Conservation (phyloP, 2,329 filamentous ascomycete species). For the Pseudocercospora crystallina region DNA sequence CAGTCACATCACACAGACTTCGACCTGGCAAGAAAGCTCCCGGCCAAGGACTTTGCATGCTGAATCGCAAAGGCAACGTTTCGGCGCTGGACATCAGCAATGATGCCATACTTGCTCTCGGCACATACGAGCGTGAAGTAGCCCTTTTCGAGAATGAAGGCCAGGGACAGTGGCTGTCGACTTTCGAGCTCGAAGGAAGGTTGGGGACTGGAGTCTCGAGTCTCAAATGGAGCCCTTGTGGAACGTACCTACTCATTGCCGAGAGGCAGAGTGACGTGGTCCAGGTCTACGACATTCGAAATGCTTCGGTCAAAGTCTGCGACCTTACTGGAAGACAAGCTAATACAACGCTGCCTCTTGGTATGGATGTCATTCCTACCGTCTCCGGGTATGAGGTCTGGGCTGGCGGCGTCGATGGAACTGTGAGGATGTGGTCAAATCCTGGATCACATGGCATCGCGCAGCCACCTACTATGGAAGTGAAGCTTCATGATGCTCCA, state of each 20-base stretch:
- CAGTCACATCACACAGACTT: slow-evolving; percentile 41
- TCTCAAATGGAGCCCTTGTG: slow-evolving; percentile 58
- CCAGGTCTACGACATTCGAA: slow-evolving; percentile 60
- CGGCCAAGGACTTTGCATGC: slow-evolving; percentile 40
- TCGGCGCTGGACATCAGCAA: slow-evolving; percentile 51
- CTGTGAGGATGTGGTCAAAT: slow-evolving; percentile 47
- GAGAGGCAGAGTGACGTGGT: slow-evolving; percentile 58
- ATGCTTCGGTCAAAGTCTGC: slow-evolving; percentile 51
- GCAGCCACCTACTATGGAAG: slow-evolving; percentile 44
- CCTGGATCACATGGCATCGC: slow-evolving; percentile 43
- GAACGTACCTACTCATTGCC: slow-evolving; percentile 58
- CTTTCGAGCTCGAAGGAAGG: slow-evolving; percentile 41
- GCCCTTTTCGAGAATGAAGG: slow-evolving; percentile 56
- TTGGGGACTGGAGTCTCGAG: slow-evolving; percentile 56
- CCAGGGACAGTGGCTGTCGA: slow-evolving; percentile 50
- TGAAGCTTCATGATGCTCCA: slow-evolving; percentile 48
- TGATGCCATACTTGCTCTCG: slow-evolving; percentile 56
- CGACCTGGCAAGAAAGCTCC: slow-evolving; percentile 38
- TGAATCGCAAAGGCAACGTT: slow-evolving; percentile 58
- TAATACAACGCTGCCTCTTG: slow-evolving; percentile 56
- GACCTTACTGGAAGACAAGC: slow-evolving; percentile 48
- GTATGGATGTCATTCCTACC: slow-evolving; percentile 51
- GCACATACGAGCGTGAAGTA: slow-evolving; percentile 57
- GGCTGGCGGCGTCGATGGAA: slow-evolving; percentile 59
- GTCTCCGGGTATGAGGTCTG: slow-evolving; percentile 54